Evolutionary conservation across 2,329 filamentous ascomycete species (phyloP), one percentile per base, ranked within the genome.

Genomic region (Dichotomopilus funicola): DNA sequence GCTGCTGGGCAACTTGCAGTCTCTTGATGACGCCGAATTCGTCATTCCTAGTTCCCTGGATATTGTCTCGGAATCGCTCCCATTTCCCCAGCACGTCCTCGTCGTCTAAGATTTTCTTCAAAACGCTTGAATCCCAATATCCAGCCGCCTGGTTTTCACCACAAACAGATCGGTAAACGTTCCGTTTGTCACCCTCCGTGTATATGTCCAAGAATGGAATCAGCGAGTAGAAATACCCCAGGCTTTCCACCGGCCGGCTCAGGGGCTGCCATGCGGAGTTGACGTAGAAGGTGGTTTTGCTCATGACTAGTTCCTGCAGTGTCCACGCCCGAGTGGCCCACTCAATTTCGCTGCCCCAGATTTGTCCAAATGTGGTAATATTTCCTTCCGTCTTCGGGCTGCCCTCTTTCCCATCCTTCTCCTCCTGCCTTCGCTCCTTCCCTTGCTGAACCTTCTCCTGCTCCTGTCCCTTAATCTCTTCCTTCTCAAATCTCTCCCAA

Each of bases 241-340:
- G 41, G 4, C 53, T 62, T 43, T 70, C 68, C 19, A 67, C 61
- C 35, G 64, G 61, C 19, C 68, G 58, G 6, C 55, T 56, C 42
- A 71, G 56, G 43, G 59, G 57, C 38, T 59, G 33, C 68, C 69
- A 71, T 2, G 57, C 34, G 4, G 63, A 64, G 53, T 70, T 71
- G 42, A 65, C 64, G 59, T 68, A 71, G 55, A 65, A 71, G 2
- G 68, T 67, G 38, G 65, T 64, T 59, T 68, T 70, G 58, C 69
- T 71, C 60, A 70, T 61, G 36, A 68, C 63, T 33, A 68, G 61
- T 47, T 70, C 67, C 41, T 70, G 66, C 3, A 69, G 60, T 10
- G 68, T 69, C 66, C 67, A 70, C 1, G 63, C 67, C 47, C 67
- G 57, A 4, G 60, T 65, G 0, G 64, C 62, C 65, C 66, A 69